These are phyloP conservation scores for Peronospora farinosa DNA, from an alignment of 352 stramenopile species.

Conservation along the genomic window DNA sequence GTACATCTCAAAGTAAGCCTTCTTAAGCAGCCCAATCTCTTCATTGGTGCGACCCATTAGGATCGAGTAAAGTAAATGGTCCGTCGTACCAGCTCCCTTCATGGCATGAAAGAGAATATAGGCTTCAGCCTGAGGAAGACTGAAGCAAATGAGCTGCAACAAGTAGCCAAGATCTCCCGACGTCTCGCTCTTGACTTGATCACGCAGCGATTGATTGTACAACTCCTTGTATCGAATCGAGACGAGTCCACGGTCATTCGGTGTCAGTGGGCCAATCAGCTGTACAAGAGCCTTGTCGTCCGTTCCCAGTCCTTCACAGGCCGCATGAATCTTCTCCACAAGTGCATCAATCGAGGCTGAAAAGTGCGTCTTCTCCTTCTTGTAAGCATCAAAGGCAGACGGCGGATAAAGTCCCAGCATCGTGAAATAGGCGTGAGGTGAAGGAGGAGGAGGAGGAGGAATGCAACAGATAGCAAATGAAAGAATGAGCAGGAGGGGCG, in stretches of 20 bases:
- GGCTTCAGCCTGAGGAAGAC: conserved; percentile 50
- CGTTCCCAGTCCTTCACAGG: conserved; percentile 56
- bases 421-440: conserved; percentile 20
- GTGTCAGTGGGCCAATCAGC: conserved; percentile 36
- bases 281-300: conserved; percentile 58
- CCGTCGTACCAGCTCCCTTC: conserved; percentile 45
- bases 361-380: conserved; percentile 45
- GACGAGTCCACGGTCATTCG: conserved; percentile 46
- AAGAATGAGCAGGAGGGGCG: conserved; percentile 26
- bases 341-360: conserved; percentile 38
- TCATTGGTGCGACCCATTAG: conserved; percentile 50
- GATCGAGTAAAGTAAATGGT: conserved; percentile 56
- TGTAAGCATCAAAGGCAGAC: conserved; percentile 58
- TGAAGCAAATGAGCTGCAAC: conserved; percentile 49
- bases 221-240: conserved; percentile 53
- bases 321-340: conserved; percentile 60
- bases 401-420: conserved; percentile 60
- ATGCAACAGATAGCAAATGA: conserved; percentile 26
- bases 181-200: conserved; percentile 58
- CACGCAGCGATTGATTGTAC: conserved; percentile 39
- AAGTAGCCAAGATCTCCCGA: conserved; percentile 57
- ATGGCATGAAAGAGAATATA: conserved; percentile 60
- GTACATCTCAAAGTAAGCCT: conserved; percentile 50
- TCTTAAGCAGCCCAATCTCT: conserved; percentile 47
- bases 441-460: conserved; percentile 6